Evolutionary conservation across 2,329 filamentous ascomycete species (phyloP).

Genomic region (Teratosphaeria gauchensis): DNA sequence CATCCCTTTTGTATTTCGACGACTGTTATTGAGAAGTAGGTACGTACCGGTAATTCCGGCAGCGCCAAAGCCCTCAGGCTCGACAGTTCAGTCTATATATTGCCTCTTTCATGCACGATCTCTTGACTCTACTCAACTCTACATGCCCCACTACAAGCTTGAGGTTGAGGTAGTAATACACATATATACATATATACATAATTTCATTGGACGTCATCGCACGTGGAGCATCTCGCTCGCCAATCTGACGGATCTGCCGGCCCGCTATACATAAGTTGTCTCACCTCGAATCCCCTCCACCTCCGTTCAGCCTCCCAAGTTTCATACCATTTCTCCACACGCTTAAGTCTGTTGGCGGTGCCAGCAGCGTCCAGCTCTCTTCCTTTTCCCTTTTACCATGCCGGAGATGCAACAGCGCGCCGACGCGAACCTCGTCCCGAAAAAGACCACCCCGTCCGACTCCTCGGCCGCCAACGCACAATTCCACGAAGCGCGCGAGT

Average conservation of each 20-base stretch:
- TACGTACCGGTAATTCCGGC: too few relatives aligned
- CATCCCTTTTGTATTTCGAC: too few relatives aligned
- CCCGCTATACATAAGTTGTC: neutral
- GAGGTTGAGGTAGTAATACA: neutral
- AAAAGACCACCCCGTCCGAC: slow-evolving; percentile 1
- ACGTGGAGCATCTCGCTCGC: neutral
- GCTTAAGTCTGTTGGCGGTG: neutral
- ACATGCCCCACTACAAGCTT: too few relatives aligned
- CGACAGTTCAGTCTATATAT: too few relatives aligned
- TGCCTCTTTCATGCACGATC: too few relatives aligned
- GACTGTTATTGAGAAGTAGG: too few relatives aligned
- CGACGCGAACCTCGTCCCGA: slow-evolving; percentile 2
- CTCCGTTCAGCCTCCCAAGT: neutral
- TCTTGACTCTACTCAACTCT: too few relatives aligned
- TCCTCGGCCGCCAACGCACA: neutral
- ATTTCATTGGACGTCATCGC: neutral
- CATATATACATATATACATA: neutral
- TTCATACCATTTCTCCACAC: neutral
- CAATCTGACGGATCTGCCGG: neutral
- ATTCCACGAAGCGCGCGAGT: neutral
- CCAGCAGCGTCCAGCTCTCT: slow-evolving; percentile 1
- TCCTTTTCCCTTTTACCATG: slow-evolving; percentile 4
- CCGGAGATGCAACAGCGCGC: slow-evolving; percentile 17
- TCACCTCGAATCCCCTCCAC: neutral
- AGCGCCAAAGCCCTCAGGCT: too few relatives aligned